phyloP scores from a whole-genome alignment of 1,284 basidiomycete species.

The Pascua guehoae region DNA sequence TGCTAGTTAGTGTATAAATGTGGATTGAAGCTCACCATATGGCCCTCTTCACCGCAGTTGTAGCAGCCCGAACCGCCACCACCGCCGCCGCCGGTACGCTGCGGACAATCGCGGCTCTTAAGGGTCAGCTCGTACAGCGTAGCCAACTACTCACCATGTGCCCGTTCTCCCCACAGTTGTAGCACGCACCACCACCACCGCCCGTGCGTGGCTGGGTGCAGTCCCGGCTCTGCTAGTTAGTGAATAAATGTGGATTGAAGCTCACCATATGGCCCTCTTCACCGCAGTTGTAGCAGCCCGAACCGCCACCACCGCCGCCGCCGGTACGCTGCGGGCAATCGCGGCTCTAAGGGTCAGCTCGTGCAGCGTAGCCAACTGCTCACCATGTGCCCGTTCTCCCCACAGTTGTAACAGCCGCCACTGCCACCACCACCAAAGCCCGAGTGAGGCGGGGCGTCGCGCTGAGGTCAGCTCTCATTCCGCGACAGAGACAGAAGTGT shows the following conservation, averaged over 20 bases:
- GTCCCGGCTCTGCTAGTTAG: conserved; percentile 13
- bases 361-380: background rate
- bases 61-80: conserved; percentile 10
- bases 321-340: conserved; percentile 1
- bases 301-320: conserved; percentile 4
- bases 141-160: conserved; percentile 3
- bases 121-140: background rate
- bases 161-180: conserved; percentile 3
- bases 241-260: background rate
- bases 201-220: conserved; percentile 7
- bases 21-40: conserved; percentile 11
- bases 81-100: background rate
- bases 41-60: conserved; percentile 16
- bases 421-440: conserved; percentile 7
- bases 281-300: conserved; percentile 15
- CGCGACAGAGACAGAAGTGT: background rate
- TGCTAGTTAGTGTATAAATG: background rate
- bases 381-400: conserved; percentile 19
- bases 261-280: conserved; percentile 19
- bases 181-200: conserved; percentile 14
- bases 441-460: background rate
- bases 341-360: background rate
- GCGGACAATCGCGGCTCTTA: conserved; percentile 3
- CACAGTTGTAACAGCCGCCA: conserved; percentile 20
- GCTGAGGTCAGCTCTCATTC: background rate